Percentiles rank a stretch among this genome's conserved stretches.
These are phyloP conservation scores for Penicillium egyptiacum DNA, from an alignment of 495 filamentous ascomycete species.

Conservation along the genomic window DNA sequence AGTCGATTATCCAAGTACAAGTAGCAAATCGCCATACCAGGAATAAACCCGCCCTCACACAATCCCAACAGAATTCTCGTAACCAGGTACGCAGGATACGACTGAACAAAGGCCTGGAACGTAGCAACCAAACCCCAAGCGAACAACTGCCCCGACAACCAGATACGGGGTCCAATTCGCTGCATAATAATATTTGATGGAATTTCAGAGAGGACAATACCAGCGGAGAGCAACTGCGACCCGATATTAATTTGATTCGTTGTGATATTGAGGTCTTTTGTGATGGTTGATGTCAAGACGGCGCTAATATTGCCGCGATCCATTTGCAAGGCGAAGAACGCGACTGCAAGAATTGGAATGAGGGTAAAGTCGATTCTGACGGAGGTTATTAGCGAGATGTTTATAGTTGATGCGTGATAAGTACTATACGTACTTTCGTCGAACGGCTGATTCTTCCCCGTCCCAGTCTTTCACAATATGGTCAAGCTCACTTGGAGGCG, in stretches of 20 bases:
- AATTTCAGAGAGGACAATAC: constrained; percentile 59
- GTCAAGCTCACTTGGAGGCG: constrained; percentile 19
- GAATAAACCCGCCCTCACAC: constrained; percentile 61
- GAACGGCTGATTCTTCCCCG: constrained; percentile 27
- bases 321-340: constrained; percentile 59
- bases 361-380: constrained; percentile 51
- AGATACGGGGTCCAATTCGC: constrained; percentile 51
- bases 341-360: constrained; percentile 53
- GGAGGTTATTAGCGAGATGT: not conserved
- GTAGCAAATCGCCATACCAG: constrained; percentile 29
- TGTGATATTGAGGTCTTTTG: constrained; percentile 52
- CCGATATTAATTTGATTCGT: constrained; percentile 61
- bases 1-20: constrained; percentile 19
- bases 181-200: constrained; percentile 59
- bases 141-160: constrained; percentile 56
- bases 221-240: constrained; percentile 53
- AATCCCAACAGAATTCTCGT: constrained; percentile 58
- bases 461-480: constrained; percentile 39
- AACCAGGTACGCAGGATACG: constrained; percentile 48
- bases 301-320: constrained; percentile 55
- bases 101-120: constrained; percentile 58
- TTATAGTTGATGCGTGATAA: not conserved
- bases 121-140: constrained; percentile 61
- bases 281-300: constrained; percentile 51
- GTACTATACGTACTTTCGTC: constrained; percentile 30